Evolutionary conservation across 495 filamentous ascomycete genomes (phyloP).

Genomic region (Penicillium angulare): DNA sequence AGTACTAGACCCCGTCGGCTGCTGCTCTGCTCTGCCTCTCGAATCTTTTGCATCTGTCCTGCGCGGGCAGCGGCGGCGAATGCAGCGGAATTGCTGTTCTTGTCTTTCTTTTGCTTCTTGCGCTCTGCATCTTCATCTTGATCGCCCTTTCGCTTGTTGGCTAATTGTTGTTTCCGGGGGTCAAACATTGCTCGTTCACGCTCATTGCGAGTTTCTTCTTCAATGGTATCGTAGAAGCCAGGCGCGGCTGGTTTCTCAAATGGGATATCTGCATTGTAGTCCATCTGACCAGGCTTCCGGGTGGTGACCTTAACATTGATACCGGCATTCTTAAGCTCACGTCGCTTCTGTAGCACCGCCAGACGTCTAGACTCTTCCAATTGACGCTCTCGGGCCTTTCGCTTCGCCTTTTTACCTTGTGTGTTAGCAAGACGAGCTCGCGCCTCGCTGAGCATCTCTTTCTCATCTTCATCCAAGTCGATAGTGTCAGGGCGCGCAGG

Average conservation of each 20-base stretch:
- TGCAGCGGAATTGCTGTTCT: constrained; percentile 69
- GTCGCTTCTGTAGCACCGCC: constrained; percentile 88
- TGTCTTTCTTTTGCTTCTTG: constrained; percentile 85
- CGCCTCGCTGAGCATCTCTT: constrained; percentile 98
- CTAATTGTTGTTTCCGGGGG: constrained; percentile 89
- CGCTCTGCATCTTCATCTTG: constrained; percentile 77
- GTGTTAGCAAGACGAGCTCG: constrained; percentile 95
- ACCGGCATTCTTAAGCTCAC: constrained; percentile 94
- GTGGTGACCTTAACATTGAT: constrained; percentile 98
- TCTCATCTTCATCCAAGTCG: constrained; percentile 97
- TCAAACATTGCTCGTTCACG: constrained; percentile 85
- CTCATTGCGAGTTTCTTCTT: constrained; percentile 80
- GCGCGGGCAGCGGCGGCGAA: constrained; percentile 90
- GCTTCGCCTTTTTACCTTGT: constrained; percentile 98
- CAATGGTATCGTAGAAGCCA: constrained; percentile 90
- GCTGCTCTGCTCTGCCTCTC: constrained; percentile 94
- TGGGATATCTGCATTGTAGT: constrained; percentile 98
- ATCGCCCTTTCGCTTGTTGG: constrained; percentile 94
- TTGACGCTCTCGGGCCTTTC: constrained; percentile 93
- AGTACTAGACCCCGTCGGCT: constrained; percentile 79
- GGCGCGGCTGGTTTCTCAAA: constrained; percentile 89
- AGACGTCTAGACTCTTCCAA: constrained; percentile 90
- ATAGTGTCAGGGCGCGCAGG: constrained; percentile 97
- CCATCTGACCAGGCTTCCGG: constrained; percentile 93
- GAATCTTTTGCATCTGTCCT: constrained; percentile 91